Base-by-base conservation (phyloP, 768 basidiomycete genomes). In the Rhizopogon salebrosus region DNA sequence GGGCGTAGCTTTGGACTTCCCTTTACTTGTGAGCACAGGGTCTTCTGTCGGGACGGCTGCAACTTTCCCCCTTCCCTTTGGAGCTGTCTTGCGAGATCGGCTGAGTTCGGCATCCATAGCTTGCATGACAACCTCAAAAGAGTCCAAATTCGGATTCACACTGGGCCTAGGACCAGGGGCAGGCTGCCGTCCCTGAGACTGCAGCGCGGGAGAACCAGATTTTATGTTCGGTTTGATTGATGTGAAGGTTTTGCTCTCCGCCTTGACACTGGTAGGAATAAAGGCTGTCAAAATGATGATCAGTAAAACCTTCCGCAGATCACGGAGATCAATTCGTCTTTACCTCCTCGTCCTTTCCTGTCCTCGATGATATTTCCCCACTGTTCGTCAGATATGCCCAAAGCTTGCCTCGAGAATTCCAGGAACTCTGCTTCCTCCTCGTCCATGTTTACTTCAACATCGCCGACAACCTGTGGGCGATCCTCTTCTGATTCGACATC, bases 91-190 rank as follows among this genome's bases (percentile, higher is more conserved):
- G 26, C 72, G 75, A 41, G 71, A 66, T 14, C 75, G 80, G 18
- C 74, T 75, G 27, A 99, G 75, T 60, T 97, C 90, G 16, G 74
- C 80, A 60, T 99, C 97, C 86, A 98, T 91, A 2, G 93, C 93
- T 63, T 82, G 80, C 97, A 98, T 98, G 29, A 98, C 91, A 1
- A 88, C 82, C 64, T 99, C 97, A 57, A 99, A 98, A 0, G 93
- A 94, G 65, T 95, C 81, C 20, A 98, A 76, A 42, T 85, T 82
- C 3, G 84, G 80, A 65, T 93, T 89, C 6, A 70, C 65, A 49
- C 71, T 74, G 11, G 74, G 74, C 18, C 70, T 71, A 14, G 72
- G 68, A 3, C 70, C 73, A 29, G 71, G 57, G n/a, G 55, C 58
- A 16, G 73, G 62, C 18, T 58, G 49, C 13, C 61, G 54, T 22